Evolutionary conservation across 1,139 yeast genomes (phyloP).

Genomic region (Nakaseomyces uthaithaninus): DNA sequence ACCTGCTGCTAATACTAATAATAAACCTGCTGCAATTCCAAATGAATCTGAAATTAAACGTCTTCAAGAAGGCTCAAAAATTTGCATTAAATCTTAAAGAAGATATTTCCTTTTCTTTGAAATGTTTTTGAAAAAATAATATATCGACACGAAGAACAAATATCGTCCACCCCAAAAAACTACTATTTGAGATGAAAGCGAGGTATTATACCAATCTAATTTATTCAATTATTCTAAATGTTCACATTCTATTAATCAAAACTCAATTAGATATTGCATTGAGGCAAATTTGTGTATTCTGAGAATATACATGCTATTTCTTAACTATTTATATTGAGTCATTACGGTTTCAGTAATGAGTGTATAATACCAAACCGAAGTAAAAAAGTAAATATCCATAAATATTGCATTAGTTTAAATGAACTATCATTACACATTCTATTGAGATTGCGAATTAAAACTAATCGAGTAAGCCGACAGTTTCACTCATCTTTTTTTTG

Average conservation of each 20-base stretch:
- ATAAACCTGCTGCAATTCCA: constrained; percentile 13
- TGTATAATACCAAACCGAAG: constrained; percentile 1
- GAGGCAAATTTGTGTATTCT: background rate
- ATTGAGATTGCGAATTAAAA: too few relatives aligned
- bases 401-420: constrained; percentile 3
- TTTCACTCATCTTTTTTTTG: too few relatives aligned
- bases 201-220: background rate
- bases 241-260: constrained; percentile 5
- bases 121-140: too few relatives aligned
- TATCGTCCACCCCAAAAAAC: too few relatives aligned
- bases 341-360: constrained; percentile 2
- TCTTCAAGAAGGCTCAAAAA: constrained; percentile 61
- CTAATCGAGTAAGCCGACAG: too few relatives aligned
- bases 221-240: constrained; percentile 3
- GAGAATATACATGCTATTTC: background rate
- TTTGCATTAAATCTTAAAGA: constrained; percentile 52
- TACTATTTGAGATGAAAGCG: background rate
- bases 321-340: constrained; percentile 1
- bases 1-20: constrained; percentile 16
- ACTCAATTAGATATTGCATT: background rate
- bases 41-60: constrained; percentile 41
- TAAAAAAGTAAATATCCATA: background rate
- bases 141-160: too few relatives aligned
- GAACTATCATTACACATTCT: too few relatives aligned
- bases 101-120: background rate